Percentiles rank a stretch among this genome's conserved stretches.
These are phyloP conservation scores for Clitocybe nebularis DNA, from an alignment of 1,284 basidiomycete genomes.

Conservation along the genomic window DNA sequence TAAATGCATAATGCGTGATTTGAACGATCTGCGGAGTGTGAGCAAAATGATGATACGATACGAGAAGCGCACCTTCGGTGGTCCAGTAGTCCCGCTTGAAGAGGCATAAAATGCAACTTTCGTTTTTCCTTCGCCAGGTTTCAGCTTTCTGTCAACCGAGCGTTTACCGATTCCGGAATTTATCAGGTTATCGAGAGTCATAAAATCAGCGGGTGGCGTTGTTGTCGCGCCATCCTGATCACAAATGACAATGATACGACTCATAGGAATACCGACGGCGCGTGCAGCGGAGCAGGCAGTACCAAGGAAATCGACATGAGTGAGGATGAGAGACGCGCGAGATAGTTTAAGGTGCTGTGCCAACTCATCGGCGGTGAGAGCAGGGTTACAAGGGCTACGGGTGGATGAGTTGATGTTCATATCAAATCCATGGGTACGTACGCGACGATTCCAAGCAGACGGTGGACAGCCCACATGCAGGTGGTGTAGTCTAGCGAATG, in stretches of 20 bases:
- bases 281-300: conserved; percentile 55
- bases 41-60: neutral
- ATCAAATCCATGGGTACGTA: conserved; percentile 26
- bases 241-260: conserved; percentile 53
- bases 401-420: conserved; percentile 1
- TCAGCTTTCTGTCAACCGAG: conserved; percentile 43
- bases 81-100: conserved; percentile 59
- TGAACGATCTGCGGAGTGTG: conserved; percentile 43
- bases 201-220: too few relatives aligned
- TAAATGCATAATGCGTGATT: conserved; percentile 54
- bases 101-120: conserved; percentile 75
- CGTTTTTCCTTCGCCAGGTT: conserved; percentile 60
- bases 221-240: too few relatives aligned
- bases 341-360: conserved; percentile 55
- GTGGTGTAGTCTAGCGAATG: conserved; percentile 58
- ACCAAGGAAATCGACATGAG: conserved; percentile 49
- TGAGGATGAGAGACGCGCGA: conserved; percentile 52
- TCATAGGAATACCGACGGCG: conserved; percentile 42
- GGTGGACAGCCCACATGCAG: conserved; percentile 38
- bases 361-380: conserved; percentile 66
- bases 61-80: conserved; percentile 29
- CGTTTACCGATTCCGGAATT: too few relatives aligned
- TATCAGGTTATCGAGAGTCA: too few relatives aligned
- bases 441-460: conserved; percentile 63
- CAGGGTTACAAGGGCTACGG: conserved; percentile 54